Conservation (phyloP, 495 filamentous ascomycete species). For the Ramalina peruviana region DNA sequence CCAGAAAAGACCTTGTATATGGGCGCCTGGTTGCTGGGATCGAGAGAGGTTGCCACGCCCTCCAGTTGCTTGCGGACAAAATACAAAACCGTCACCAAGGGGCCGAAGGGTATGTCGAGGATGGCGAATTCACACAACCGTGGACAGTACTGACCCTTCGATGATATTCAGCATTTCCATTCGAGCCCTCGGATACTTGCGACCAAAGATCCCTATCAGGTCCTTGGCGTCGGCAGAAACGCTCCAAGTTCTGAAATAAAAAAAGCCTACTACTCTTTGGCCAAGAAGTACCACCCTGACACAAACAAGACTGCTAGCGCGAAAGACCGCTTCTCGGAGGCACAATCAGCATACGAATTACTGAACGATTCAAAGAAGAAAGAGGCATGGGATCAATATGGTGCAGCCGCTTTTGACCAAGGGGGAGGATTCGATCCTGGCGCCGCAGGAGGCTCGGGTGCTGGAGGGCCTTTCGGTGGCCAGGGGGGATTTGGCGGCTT, state of each 20-base stretch:
- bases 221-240: conserved; percentile 67
- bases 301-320: conserved; percentile 87
- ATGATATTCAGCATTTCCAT: conserved; percentile 57
- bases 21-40: not conserved
- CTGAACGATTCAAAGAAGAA: conserved; percentile 84
- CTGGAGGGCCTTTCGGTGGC: conserved; percentile 37
- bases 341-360: conserved; percentile 84
- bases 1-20: conserved; percentile 3
- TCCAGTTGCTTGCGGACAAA: not conserved
- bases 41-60: not conserved
- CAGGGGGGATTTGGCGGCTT: conserved; percentile 38
- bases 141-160: not conserved
- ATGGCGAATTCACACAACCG: not conserved
- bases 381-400: conserved; percentile 80
- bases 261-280: conserved; percentile 93
- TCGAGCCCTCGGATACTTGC: conserved; percentile 46
- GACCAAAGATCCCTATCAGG: conserved; percentile 68
- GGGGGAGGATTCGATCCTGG: conserved; percentile 52
- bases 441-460: conserved; percentile 45
- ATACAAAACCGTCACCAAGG: not conserved
- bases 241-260: conserved; percentile 85
- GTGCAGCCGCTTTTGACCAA: conserved; percentile 77
- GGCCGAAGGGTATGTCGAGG: not conserved
- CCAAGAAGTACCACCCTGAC: conserved; percentile 97
- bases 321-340: conserved; percentile 87